Conservation (phyloP, 2,329 filamentous ascomycete genomes). For the Penicillium sp. region DNA sequence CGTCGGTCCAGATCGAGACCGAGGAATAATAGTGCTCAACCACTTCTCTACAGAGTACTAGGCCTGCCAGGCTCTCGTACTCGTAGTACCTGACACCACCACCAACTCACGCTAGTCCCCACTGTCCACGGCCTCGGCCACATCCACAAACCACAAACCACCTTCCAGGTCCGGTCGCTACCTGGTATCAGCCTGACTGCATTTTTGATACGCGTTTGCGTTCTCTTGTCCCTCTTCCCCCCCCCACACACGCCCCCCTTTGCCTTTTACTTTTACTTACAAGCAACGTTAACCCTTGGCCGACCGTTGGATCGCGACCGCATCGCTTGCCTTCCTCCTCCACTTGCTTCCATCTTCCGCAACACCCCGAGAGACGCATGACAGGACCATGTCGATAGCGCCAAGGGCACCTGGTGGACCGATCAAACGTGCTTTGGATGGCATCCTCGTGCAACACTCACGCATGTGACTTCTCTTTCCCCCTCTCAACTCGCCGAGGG, state of each 20-base stretch:
- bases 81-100: neutral
- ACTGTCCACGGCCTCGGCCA: neutral
- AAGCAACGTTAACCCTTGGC: neutral
- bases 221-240: neutral
- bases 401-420: conserved; percentile 13
- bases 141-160: neutral
- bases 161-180: neutral
- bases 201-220: conserved; percentile 3
- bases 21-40: conserved; percentile 6
- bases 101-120: neutral
- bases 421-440: conserved; percentile 10
- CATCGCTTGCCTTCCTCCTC: neutral
- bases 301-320: neutral
- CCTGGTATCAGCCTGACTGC: neutral
- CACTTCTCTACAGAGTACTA: neutral
- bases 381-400: conserved; percentile 23
- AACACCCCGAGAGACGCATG: conserved; percentile 4
- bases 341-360: neutral
- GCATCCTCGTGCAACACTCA: conserved; percentile 6
- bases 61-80: neutral
- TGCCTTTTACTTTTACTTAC: neutral
- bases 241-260: neutral
- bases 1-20: conserved; percentile 27
- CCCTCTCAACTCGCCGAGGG: conserved; percentile 2
- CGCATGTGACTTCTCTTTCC: conserved; percentile 22